phyloP scores from a whole-genome alignment of 2,329 filamentous ascomycete genomes.

The Xylaria sp. region DNA sequence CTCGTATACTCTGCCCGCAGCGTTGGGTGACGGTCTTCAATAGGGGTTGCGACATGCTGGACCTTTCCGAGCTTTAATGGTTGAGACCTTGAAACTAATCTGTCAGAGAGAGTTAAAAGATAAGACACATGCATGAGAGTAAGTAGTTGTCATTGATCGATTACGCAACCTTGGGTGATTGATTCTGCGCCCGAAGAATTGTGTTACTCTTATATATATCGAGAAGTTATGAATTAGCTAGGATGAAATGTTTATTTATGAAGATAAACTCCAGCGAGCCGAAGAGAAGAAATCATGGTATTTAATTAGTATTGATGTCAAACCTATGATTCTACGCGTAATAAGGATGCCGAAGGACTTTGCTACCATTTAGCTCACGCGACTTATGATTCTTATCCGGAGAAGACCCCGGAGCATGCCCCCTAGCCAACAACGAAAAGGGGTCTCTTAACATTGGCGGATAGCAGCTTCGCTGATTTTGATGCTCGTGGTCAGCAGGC shows the following conservation, averaged over 20 bases:
- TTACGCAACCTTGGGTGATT: not conserved
- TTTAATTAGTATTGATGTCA: not conserved
- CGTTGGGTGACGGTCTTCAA: constrained; percentile 11
- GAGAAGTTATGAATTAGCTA: not conserved
- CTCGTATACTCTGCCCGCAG: constrained; percentile 5
- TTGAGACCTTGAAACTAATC: not conserved
- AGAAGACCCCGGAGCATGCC: not conserved
- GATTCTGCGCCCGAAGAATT: not conserved
- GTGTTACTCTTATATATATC: not conserved
- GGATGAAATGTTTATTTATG: constrained; percentile 7
- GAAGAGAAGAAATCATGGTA: constrained; percentile 4
- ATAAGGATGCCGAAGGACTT: not conserved
- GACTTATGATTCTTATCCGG: not conserved
- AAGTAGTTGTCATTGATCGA: not conserved
- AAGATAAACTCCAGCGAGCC: not conserved
- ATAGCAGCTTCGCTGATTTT: not conserved
- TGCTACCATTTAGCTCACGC: not conserved
- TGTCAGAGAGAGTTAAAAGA: not conserved
- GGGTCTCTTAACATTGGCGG: not conserved
- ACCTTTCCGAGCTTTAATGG: constrained; percentile 4
- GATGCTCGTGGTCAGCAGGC: constrained; percentile 5
- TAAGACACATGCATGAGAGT: not conserved
- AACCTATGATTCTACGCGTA: not conserved
- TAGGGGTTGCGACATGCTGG: constrained; percentile 26
- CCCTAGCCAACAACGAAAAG: not conserved